These are phyloP conservation scores for Pythium chondricola DNA, from an alignment of 352 stramenopile species.

Conservation along the genomic window DNA sequence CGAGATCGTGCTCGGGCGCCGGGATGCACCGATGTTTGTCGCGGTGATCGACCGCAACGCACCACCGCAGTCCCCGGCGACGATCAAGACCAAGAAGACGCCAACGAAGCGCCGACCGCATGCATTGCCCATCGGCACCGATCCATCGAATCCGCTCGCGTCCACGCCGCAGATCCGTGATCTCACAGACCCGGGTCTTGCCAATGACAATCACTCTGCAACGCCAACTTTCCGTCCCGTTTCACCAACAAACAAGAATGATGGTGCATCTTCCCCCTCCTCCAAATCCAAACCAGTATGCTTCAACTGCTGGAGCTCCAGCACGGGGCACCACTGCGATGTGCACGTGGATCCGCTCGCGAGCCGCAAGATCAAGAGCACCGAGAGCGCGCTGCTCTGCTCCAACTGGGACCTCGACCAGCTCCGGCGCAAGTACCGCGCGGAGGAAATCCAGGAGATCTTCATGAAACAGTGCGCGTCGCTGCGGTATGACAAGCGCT, in stretches of 20 bases:
- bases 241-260: too few relatives aligned
- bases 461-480: conserved; percentile 86
- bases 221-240: too few relatives aligned
- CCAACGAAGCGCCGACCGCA: conserved; percentile 1
- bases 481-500: conserved; percentile 79
- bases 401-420: conserved; percentile 90
- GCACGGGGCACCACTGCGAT: conserved; percentile 77
- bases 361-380: conserved; percentile 37
- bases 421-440: conserved; percentile 75
- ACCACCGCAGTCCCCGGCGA: neutral
- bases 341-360: conserved; percentile 42
- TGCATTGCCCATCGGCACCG: conserved; percentile 5
- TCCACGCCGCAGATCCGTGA: conserved; percentile 63
- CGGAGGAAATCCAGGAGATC: conserved; percentile 91
- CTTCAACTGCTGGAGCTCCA: conserved; percentile 94
- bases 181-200: conserved; percentile 67
- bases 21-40: conserved; percentile 53
- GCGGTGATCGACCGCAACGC: conserved; percentile 27
- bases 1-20: conserved; percentile 60
- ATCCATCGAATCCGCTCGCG: conserved; percentile 16
- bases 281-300: too few relatives aligned
- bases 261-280: too few relatives aligned
- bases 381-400: conserved; percentile 87
- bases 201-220: too few relatives aligned
- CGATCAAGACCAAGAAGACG: neutral